Evolutionary conservation across 805 yeast genomes (phyloP).

Genomic region (Myxozyma udenii): DNA sequence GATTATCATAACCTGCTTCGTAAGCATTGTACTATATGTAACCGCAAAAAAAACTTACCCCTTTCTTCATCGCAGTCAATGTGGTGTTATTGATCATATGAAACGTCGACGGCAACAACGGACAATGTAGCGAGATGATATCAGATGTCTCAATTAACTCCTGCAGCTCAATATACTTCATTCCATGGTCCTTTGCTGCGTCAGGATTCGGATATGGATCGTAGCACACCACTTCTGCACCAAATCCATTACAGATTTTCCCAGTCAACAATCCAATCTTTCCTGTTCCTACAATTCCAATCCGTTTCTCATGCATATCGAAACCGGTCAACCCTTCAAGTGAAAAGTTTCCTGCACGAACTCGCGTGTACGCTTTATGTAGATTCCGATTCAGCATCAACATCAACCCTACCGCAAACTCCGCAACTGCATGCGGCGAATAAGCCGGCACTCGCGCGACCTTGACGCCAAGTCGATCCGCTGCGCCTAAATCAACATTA

Average conservation of each 20-base stretch:
- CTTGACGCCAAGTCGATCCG: slow-evolving; percentile 25
- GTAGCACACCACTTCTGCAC: slow-evolving; percentile 46
- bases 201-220: slow-evolving; percentile 40
- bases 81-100: slow-evolving; percentile 45
- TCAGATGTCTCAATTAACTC: slow-evolving; percentile 43
- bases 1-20: slow-evolving; percentile 39
- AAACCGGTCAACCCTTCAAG: slow-evolving; percentile 34
- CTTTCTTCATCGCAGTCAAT: slow-evolving; percentile 46
- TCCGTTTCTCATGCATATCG: slow-evolving; percentile 40
- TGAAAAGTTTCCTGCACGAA: slow-evolving; percentile 34
- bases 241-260: slow-evolving; percentile 44
- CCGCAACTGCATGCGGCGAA: slow-evolving; percentile 36
- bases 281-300: slow-evolving; percentile 51
- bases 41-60: slow-evolving; percentile 37
- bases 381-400: slow-evolving; percentile 34
- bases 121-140: slow-evolving; percentile 46
- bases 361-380: slow-evolving; percentile 33
- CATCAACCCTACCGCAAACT: slow-evolving; percentile 34
- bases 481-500: slow-evolving; percentile 33
- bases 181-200: slow-evolving; percentile 38
- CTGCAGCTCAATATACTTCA: slow-evolving; percentile 42
- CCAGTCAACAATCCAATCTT: slow-evolving; percentile 49
- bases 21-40: background rate
- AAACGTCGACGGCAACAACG: slow-evolving; percentile 46
- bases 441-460: slow-evolving; percentile 36